A percentile compares a stretch with the other conserved stretches of the same genome.
Evolutionary conservation across 345 rosid genomes (phyloP).

Genomic region (Melaleuca alternifolia): DNA sequence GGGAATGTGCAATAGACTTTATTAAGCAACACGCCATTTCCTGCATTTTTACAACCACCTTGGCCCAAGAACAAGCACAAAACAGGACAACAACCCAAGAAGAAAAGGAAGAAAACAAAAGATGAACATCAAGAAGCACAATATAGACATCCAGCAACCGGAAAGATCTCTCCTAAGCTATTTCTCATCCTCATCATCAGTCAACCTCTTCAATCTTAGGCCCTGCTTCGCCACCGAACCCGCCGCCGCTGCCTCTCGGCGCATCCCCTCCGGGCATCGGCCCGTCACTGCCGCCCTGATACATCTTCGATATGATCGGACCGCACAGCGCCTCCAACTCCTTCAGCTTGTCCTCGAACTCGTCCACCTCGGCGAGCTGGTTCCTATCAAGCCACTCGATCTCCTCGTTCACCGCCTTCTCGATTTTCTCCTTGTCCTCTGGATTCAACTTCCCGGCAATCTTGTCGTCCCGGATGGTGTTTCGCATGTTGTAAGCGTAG

Average conservation of each 20-base stretch:
- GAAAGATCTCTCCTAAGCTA: not conserved
- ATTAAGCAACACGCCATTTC: not conserved
- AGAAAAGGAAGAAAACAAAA: not conserved
- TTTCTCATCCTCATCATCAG: not conserved
- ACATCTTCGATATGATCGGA: conserved; percentile 21
- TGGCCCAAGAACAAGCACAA: not conserved
- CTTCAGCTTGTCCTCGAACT: conserved; percentile 18
- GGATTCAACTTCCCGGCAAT: conserved; percentile 7
- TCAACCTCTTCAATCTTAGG: conserved; percentile 29
- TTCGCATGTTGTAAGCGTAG: conserved; percentile 20
- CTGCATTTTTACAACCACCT: not conserved
- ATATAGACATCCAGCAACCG: not conserved
- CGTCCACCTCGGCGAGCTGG: conserved; percentile 22
- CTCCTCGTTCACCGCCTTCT: conserved; percentile 12
- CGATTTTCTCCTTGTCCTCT: conserved; percentile 17
- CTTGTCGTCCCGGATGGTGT: conserved; percentile 15
- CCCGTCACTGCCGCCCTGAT: conserved; percentile 13
- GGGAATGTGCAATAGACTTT: not conserved
- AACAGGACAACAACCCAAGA: not conserved
- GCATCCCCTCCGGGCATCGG: not conserved
- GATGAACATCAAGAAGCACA: not conserved
- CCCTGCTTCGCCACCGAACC: not conserved
- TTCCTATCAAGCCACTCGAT: conserved; percentile 22
- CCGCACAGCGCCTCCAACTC: conserved; percentile 18
- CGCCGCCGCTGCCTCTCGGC: not conserved